Base-by-base conservation (phyloP, 1,139 yeast species). In the Yamadazyma conglobata region DNA sequence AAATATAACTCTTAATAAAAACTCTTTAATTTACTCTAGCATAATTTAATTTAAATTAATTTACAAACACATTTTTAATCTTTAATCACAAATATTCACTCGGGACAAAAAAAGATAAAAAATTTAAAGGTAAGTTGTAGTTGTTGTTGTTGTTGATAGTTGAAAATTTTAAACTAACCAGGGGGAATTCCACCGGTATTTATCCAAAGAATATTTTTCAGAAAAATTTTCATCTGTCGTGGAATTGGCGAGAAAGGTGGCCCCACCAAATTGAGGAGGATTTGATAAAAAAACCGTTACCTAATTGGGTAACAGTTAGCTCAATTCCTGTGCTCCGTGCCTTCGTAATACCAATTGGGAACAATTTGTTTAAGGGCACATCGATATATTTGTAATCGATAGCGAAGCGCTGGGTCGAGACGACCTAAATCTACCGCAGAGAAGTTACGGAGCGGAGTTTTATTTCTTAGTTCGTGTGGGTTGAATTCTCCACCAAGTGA, bases 51-150 rank as follows among this genome's bases (percentile, higher is more conserved):
- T 26, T 32, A 29, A 35, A 39, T 38, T 30, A 46, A 53, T 57
- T 60, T 59, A 60, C 48, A 61, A 62, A 56, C 59, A 58, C 66
- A 60, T 60, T 45, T 49, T 54, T 41, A 34, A 34, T 33, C 32
- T 31, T 25, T 33, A 25, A 30, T 32, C 39, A 16, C 33, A 30
- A 33, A 31, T 30, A 30, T 30, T 28, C 30, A 30, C 28, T 38
- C 43, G 43, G 40, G 39, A 43, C 41, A 37, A 34, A 37, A 39
- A 30, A 30, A 38, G 34, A 31, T 35, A 24, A 35, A 27, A 26
- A 40, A 38, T 36, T 30, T 24, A 32, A 25, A 32, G 28, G 31
- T 34, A 25, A 14, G 6, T 25, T 19, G 30, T 35, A 32, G 42
- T 45, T 39, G 41, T 41, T 38, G 50, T 44, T 42, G 47, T 40